phyloP scores from a whole-genome alignment of 352 stramenopile genomes.

The Globisporangium mamillatum region DNA sequence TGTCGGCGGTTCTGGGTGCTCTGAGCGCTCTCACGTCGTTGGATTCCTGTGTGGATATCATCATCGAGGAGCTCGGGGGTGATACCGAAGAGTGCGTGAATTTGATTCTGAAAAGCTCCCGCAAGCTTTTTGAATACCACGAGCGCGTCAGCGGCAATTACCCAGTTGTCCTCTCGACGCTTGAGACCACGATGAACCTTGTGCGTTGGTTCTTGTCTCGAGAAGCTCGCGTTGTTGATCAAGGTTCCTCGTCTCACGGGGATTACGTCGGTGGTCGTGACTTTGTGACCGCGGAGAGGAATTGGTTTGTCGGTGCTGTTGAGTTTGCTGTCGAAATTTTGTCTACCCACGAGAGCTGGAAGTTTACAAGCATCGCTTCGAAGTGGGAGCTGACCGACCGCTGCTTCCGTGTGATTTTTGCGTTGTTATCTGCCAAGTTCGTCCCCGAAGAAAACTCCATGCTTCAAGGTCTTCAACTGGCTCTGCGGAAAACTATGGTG shows the following conservation, averaged over 20 bases:
- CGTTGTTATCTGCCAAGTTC: constrained; percentile 43
- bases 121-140: constrained; percentile 60
- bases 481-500: constrained; percentile 44
- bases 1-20: constrained; percentile 37
- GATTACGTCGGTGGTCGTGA: constrained; percentile 10
- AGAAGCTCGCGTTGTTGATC: constrained; percentile 33
- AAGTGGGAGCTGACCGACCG: constrained; percentile 48
- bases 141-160: constrained; percentile 55
- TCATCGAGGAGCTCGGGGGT: constrained; percentile 47
- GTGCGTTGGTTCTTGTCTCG: constrained; percentile 56
- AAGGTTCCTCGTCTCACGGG: neutral
- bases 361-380: constrained; percentile 36
- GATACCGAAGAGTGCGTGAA: constrained; percentile 52
- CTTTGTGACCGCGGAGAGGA: constrained; percentile 21
- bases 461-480: constrained; percentile 40
- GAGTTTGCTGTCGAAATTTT: constrained; percentile 64
- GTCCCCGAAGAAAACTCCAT: constrained; percentile 35
- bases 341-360: constrained; percentile 61
- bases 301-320: constrained; percentile 52
- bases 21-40: constrained; percentile 38
- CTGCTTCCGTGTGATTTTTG: constrained; percentile 52
- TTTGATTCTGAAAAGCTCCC: constrained; percentile 47
- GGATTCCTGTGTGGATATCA: constrained; percentile 33
- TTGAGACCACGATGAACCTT: constrained; percentile 55
- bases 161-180: constrained; percentile 41